A percentile compares a stretch with the other conserved stretches of the same genome.
Evolutionary conservation across 495 filamentous ascomycete genomes (phyloP).

Genomic region (Annulohypoxylon moriforme): DNA sequence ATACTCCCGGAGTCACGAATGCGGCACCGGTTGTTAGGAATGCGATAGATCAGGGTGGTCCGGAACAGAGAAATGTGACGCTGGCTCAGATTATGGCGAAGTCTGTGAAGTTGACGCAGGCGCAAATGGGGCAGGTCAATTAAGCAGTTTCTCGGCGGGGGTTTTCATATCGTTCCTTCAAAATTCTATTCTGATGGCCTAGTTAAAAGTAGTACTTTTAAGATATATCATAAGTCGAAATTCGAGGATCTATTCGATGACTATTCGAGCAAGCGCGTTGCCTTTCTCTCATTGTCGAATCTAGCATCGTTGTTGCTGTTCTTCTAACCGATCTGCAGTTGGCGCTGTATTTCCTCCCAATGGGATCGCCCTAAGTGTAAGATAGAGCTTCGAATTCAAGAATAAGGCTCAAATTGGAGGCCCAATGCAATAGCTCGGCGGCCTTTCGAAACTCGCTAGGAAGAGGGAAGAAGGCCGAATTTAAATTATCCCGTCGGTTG

Average conservation of each 20-base stretch:
- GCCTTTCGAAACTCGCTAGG: background rate
- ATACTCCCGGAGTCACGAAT: background rate
- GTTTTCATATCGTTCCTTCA: background rate
- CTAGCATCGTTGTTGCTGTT: no score
- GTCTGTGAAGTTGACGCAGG: background rate
- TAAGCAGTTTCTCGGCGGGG: background rate
- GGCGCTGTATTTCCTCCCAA: no score
- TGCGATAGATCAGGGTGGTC: background rate
- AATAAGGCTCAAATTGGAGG: background rate
- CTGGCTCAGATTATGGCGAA: background rate
- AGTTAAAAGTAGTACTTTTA: background rate
- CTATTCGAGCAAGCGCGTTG: no score
- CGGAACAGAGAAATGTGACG: constrained; percentile 5
- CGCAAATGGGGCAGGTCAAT: background rate
- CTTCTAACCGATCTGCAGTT: no score
- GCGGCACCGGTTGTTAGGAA: background rate
- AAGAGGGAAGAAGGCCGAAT: background rate
- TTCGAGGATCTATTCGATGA: no score
- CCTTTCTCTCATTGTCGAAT: no score
- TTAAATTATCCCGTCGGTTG: background rate
- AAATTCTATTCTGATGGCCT: background rate
- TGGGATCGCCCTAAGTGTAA: background rate
- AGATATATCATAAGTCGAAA: no score
- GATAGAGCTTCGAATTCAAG: background rate
- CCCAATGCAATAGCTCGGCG: background rate